Evolutionary conservation across 352 stramenopile genomes (phyloP), one percentile per base, ranked within the genome.

Genomic region (Pythium plurisporium): DNA sequence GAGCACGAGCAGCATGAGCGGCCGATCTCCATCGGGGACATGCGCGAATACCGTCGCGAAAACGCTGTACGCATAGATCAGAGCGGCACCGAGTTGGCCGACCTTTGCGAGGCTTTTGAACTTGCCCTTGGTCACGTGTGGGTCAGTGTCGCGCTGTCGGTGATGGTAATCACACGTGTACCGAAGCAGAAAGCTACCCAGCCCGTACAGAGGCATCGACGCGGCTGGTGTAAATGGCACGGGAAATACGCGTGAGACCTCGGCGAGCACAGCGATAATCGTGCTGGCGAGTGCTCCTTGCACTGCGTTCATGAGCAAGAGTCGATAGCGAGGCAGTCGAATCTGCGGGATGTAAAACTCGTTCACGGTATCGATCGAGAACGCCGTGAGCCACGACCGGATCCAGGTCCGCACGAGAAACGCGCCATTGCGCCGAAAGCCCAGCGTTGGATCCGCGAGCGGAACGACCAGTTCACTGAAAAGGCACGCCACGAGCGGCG

Each of bases 361-460:
- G 10, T n/a, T n/a, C n/a, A n/a, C n/a, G n/a, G n/a, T n/a, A n/a
- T n/a, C n/a, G n/a, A n/a, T n/a, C n/a, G n/a, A n/a, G n/a, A n/a
- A n/a, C n/a, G n/a, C n/a, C n/a, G n/a, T n/a, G n/a, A n/a, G n/a
- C n/a, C n/a, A 49, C 17, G 11, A 48, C 9, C 0, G 30, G 9
- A 29, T 51, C 40, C 19, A 56, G 19, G 8, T 23, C 19, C 48
- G 33, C 11, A 19, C n/a, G 10, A 59, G 15, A n/a, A 59, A 59
- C 9, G 37, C 20, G 4, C 8, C 8, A 20, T 59, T 59, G 26
- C 37, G 7, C 4, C 37, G 25, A 38, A 38, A 59, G 38, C 52
- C 52, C 1, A 34, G 40, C 19, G 42, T 4, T 15, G 31, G 31
- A 5, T 62, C 54, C 2, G 46, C 4, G 12, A 62, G 44, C n/a